Evolutionary conservation across 2,329 filamentous ascomycete species (phyloP).

Genomic region (Penicillium sp.): DNA sequence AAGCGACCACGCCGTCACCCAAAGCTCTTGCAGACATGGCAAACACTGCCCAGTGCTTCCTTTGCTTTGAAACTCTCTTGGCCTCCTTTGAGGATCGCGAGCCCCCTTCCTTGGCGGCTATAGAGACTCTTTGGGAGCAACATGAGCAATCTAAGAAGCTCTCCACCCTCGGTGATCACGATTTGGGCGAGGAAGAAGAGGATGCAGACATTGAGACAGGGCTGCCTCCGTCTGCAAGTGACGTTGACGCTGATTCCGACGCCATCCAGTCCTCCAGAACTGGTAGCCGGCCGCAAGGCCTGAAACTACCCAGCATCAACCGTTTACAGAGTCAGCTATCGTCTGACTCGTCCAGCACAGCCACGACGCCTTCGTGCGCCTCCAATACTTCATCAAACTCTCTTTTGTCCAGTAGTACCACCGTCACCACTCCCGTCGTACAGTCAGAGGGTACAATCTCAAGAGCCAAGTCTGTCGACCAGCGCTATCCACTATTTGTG

Average conservation of each 20-base stretch:
- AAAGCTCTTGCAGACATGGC: constrained; percentile 63
- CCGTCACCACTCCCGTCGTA: constrained; percentile 49
- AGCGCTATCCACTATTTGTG: constrained; percentile 78
- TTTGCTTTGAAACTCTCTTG: constrained; percentile 85
- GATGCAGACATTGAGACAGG: constrained; percentile 30
- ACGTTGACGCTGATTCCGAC: constrained; percentile 33
- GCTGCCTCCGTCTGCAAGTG: constrained; percentile 20
- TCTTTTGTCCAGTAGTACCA: constrained; percentile 42
- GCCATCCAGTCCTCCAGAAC: constrained; percentile 6
- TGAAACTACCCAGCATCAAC: constrained; percentile 36
- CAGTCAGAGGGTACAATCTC: constrained; percentile 30
- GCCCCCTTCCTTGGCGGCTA: constrained; percentile 65
- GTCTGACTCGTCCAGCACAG: constrained; percentile 42
- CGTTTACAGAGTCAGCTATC: constrained; percentile 38
- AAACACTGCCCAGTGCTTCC: constrained; percentile 79
- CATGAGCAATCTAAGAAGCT: constrained; percentile 49
- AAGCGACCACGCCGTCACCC: neutral
- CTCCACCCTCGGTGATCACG: constrained; percentile 30
- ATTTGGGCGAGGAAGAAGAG: constrained; percentile 26
- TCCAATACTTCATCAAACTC: constrained; percentile 53
- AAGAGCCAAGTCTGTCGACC: constrained; percentile 36
- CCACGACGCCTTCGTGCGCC: constrained; percentile 46
- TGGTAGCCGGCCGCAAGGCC: constrained; percentile 20
- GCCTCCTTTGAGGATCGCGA: constrained; percentile 72
- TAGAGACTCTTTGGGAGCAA: constrained; percentile 69